Evolutionary conservation across 495 filamentous ascomycete genomes (phyloP), one percentile per base, ranked within the genome.

Genomic region (Penicillium parvum): DNA sequence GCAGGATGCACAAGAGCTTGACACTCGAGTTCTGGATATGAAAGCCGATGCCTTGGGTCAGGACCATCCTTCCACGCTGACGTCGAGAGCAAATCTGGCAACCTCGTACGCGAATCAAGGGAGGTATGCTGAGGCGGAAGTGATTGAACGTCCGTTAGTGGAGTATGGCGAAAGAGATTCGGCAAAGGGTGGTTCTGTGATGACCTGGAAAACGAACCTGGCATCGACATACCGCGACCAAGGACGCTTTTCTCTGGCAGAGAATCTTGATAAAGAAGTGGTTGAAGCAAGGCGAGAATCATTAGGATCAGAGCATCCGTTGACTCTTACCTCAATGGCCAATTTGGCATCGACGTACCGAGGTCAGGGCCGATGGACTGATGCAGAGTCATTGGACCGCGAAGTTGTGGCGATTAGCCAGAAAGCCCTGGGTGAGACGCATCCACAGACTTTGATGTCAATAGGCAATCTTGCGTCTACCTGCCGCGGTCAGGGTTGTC

Each of bases 21-120:
- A 55, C 28, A 16, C 23, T 4, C 23, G 20, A 21, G 37, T 45
- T 5, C 18, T 49, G 17, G 39, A 55, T 25, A 15, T 49, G 12
- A 52, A 52, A 38, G 36, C 36, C 5, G n/a, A 44, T 10, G 43
- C 43, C n/a, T 32, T 54, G 4, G 70, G 73, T 15, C 32, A 26
- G 8, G 53, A 64, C 5, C 55, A 75, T 55, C 59, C 57, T 6
- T 29, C 53, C 3, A 73, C 70, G 5, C 25, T 65, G 6, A 34
- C 21, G 3, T 53, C 49, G 3, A 62, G 65, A 56, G 37, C 40
- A 6, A 45, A 33, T 25, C 32, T 69, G 12, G 56, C 53, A 8
- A 20, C 33, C 18, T 51, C 42, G 2, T 65, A 61, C 44, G 32
- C 32, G 18, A 34, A 19, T 11, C 55, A 63, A 21, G 41, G 48